phyloP scores from a whole-genome alignment of 768 basidiomycete species.

The Termitomyces sp. region DNA sequence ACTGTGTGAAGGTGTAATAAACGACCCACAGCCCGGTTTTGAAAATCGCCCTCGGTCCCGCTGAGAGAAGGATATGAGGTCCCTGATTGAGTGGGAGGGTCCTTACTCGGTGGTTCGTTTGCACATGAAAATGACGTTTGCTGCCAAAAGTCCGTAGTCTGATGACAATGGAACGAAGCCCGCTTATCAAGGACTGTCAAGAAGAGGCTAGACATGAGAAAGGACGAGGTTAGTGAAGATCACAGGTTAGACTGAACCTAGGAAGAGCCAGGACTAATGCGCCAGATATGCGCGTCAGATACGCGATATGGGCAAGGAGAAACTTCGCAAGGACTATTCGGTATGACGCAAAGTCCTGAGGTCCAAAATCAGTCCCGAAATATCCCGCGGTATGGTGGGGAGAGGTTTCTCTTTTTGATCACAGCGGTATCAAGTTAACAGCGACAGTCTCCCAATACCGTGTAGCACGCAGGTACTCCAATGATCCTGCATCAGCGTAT shows the following conservation, averaged over 20 bases:
- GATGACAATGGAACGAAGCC: neutral
- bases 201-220: neutral
- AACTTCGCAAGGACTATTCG: neutral
- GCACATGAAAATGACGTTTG: neutral
- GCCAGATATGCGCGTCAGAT: neutral
- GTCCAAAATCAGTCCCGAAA: no score
- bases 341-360: neutral
- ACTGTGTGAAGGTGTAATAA: neutral
- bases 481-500: constrained; percentile 12
- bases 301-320: neutral
- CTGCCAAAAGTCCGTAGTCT: constrained; percentile 2
- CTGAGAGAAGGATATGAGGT: neutral
- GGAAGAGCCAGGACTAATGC: neutral
- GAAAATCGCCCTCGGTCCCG: constrained; percentile 2
- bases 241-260: neutral
- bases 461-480: constrained; percentile 2
- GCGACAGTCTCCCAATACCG: constrained; percentile 11
- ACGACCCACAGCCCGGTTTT: neutral
- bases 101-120: constrained; percentile 4
- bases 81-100: neutral
- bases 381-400: neutral
- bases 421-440: constrained; percentile 4
- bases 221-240: neutral
- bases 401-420: constrained; percentile 8
- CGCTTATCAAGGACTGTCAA: constrained; percentile 2